Base-by-base conservation (phyloP, 495 filamentous ascomycete genomes). In the Friedmanniomyces simplex region DNA sequence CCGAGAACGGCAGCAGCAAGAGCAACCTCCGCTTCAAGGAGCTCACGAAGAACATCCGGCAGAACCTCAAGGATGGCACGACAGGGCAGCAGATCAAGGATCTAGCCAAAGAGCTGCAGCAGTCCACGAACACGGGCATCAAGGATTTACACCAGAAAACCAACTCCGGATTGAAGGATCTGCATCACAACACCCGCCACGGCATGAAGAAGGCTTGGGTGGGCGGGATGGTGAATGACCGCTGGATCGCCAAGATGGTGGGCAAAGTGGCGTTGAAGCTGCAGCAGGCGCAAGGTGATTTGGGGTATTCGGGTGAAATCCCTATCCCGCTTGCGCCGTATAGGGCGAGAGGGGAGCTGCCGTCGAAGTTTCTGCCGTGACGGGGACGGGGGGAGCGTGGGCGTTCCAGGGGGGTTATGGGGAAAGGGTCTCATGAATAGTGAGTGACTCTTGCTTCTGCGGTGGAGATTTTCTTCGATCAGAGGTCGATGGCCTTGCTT, bases 191-290 rank as follows among this genome's bases (percentile, higher is more conserved):
- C 13, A 55, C 52, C 2, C 18, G 18, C 6, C 13, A 52, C 3
- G 46, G 58, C 12, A 51, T 61, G 58, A 50, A 51, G 51, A 55
- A 55, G 52, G 41, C 48, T 7, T 16, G 51, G 18, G 62, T 67
- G 0, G 67, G 58, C 52, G 66, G 64, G 0, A 59, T 72, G n/a
- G 66, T 69, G 21, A 72, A 71, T 58, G 70, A 72, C 64, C 52
- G 68, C 2, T 71, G 69, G 70, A 73, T 73, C 59, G 70, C 71
- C 47, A 71, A 68, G 62, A 57, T 73, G 55, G 70, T 73, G 5
- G 68, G 71, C 8, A 72, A 69, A 50, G 51, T 70, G 6, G 68
- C 63, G 61, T 55, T 50, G 50, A 72, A 69, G 55, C 50, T 73
- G 21, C 68, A 72, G 60, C 57, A 57, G 28, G 69, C 66, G 46